These are phyloP conservation scores for Epithele typhae DNA, from an alignment of 768 basidiomycete species.

Conservation along the genomic window DNA sequence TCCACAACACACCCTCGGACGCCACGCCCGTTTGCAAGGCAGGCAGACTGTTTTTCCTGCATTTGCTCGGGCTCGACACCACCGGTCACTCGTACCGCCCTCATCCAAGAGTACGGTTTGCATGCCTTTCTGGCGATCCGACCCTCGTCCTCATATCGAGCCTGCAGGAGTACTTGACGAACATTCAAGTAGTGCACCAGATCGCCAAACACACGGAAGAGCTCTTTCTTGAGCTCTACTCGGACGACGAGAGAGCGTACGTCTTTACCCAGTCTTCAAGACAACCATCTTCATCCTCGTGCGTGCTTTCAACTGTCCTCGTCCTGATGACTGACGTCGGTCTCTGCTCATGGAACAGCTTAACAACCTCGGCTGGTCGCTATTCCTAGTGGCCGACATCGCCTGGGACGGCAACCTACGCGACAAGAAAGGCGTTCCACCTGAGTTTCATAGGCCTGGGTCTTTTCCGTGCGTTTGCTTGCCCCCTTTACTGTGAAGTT, in stretches of 20 bases:
- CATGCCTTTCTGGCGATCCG: background rate
- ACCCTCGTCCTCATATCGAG: background rate
- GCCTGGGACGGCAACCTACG: conserved; percentile 48
- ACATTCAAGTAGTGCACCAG: conserved; percentile 73
- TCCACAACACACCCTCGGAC: conserved; percentile 61
- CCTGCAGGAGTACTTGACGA: conserved; percentile 76
- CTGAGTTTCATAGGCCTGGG: conserved; percentile 57
- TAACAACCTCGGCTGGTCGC: conserved; percentile 24
- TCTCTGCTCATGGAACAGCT: background rate
- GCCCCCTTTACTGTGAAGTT: background rate
- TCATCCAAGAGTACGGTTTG: conserved; percentile 55
- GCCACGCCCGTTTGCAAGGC: conserved; percentile 44
- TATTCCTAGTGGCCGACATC: conserved; percentile 59
- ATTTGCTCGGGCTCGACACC: conserved; percentile 80
- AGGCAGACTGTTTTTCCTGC: conserved; percentile 78
- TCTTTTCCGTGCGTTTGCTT: conserved; percentile 47
- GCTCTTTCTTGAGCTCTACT: conserved; percentile 59
- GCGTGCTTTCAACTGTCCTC: too few relatives aligned
- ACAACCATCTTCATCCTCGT: conserved; percentile 8
- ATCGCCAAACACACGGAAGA: conserved; percentile 66
- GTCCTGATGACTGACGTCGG: background rate
- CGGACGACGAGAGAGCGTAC: conserved; percentile 65
- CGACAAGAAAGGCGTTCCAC: conserved; percentile 62
- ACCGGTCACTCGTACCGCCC: conserved; percentile 86
- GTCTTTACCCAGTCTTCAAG: conserved; percentile 52